Base-by-base conservation (phyloP, 176 grass and related monocot genomes). In the Carex scoparia region DNA sequence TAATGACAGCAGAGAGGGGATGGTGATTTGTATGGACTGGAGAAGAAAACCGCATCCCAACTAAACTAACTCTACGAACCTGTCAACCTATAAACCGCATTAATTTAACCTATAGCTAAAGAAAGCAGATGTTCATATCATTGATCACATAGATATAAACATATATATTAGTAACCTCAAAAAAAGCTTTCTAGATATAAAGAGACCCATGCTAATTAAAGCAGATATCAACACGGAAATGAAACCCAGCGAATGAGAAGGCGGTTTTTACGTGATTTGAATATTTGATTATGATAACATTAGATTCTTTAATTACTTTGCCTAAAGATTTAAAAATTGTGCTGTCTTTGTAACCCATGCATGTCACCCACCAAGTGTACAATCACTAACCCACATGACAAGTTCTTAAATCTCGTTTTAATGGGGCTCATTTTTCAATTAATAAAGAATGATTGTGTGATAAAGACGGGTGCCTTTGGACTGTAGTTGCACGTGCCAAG, bases 291-390 rank as follows among this genome's bases (percentile, higher is more conserved):
- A 40, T 30, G 32, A 64, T 53, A 77, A 32, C 57, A 8, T 49
- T 65, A 61, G 69, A 86, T 80, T 87, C 28, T 81, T 48, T 14
- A 49, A 44, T 35, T 58, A 46, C 15, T 46, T 75, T 85, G 56
- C 48, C 16, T 16, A 61, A 74, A 62, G 31, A 78, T 62, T 55
- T 58, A 75, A 18, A 72, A 42, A 55, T 70, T 31, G 11, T 69
- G 11, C 51, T 60, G 75, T 40, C 75, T 80, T 86, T 59, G 62
- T 83, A 83, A 83, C 15, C 61, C 79, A 87, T 74, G 86, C 79
- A 87, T 87, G 86, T 83, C 68, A 49, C 77, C 85, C 60, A 60
- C 33, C 77, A 81, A 81, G 77, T 81, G 44, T 61, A 72, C 77
- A 86, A 53, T 71, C 62, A 83, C 80, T 68, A 30, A 59, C 49